Conservation (phyloP, 257 asterid genomes). For the Salvia miltiorrhiza region DNA sequence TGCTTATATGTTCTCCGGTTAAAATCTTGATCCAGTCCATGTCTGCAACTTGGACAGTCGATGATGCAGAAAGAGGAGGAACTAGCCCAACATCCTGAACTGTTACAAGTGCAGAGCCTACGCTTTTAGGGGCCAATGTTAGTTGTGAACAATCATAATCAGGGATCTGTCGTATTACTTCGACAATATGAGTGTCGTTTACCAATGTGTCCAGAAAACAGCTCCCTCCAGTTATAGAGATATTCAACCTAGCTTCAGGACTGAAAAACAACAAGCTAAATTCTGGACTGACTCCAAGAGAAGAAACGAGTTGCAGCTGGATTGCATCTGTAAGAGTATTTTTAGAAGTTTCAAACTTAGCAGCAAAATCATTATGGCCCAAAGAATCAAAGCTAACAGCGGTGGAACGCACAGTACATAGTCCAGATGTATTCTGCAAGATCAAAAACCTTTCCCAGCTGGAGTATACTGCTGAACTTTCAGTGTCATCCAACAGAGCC, state of each 20-base stretch:
- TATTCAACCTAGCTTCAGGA: constrained; percentile 64
- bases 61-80: constrained; percentile 71
- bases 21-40: constrained; percentile 83
- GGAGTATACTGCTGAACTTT: constrained; percentile 44
- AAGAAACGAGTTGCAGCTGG: constrained; percentile 75
- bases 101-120: constrained; percentile 71
- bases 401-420: constrained; percentile 60
- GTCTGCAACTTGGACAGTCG: constrained; percentile 77
- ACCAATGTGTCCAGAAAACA: constrained; percentile 56
- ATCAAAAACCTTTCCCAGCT: constrained; percentile 80
- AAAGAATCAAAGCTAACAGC: constrained; percentile 47
- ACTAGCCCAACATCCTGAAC: constrained; percentile 74
- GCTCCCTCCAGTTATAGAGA: constrained; percentile 86
- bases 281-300: constrained; percentile 69
- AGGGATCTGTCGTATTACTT: constrained; percentile 40
- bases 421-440: constrained; percentile 75
- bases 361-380: constrained; percentile 29
- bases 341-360: constrained; percentile 27
- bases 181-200: constrained; percentile 58
- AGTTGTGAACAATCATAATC: constrained; percentile 60
- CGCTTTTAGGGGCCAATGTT: constrained; percentile 67
- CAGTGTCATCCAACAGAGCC: constrained; percentile 50
- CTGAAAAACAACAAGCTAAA: constrained; percentile 67
- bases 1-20: constrained; percentile 60
- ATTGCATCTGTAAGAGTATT: constrained; percentile 65